These are phyloP conservation scores for Trichothecium sympodiale DNA, from an alignment of 2,329 filamentous ascomycete species.

Conservation along the genomic window DNA sequence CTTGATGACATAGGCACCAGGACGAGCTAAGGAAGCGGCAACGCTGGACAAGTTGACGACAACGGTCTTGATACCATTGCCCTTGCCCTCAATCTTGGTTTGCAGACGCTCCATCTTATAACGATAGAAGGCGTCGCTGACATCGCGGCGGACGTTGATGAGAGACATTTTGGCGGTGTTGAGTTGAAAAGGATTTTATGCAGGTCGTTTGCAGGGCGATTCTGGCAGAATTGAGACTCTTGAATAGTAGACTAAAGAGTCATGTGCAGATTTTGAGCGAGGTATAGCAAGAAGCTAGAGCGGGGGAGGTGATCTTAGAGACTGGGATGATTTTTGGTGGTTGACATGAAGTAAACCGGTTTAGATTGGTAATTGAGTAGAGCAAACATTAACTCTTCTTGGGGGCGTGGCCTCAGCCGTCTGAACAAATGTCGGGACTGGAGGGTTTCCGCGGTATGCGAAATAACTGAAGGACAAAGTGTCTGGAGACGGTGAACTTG, in stretches of 20 bases:
- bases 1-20: constrained; percentile 94
- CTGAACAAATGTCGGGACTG: constrained; percentile 79
- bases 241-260: constrained; percentile 19
- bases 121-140: constrained; percentile 97
- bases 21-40: constrained; percentile 81
- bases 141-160: constrained; percentile 97
- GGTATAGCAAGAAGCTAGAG: constrained; percentile 19
- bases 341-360: constrained; percentile 44
- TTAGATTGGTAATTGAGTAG: constrained; percentile 34
- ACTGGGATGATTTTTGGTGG: constrained; percentile 35
- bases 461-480: constrained; percentile 96
- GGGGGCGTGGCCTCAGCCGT: constrained; percentile 66
- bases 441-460: constrained; percentile 90
- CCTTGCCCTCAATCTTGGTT: constrained; percentile 99
- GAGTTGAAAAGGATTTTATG: constrained; percentile 1
- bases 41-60: constrained; percentile 95
- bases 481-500: constrained; percentile 80
- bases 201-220: constrained; percentile 5
- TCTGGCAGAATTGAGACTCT: constrained; percentile 10
- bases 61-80: constrained; percentile 98
- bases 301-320: constrained; percentile 37
- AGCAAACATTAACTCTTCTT: constrained; percentile 45
- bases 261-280: constrained; percentile 26
- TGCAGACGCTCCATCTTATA: constrained; percentile 99
- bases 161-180: constrained; percentile 73